phyloP scores from a whole-genome alignment of 169 alveolate genomes.

The Toxoplasma gondii region DNA sequence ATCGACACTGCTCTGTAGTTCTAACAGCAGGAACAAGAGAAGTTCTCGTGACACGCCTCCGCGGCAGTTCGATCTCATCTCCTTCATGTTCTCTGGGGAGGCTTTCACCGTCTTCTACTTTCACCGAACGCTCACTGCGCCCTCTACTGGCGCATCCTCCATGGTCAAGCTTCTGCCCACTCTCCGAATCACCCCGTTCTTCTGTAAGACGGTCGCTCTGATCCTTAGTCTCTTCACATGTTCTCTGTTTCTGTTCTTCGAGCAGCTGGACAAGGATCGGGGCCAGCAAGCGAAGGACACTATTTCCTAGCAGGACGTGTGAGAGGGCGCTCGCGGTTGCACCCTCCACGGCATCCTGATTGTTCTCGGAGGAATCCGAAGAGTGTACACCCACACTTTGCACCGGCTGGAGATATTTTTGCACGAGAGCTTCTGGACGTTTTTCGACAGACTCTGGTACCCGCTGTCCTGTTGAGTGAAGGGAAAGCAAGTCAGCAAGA shows the following conservation, averaged over 20 bases:
- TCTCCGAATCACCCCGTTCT: background rate
- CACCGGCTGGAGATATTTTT: background rate
- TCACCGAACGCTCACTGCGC: slow-evolving; percentile 17
- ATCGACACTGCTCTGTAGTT: background rate
- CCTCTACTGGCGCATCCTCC: slow-evolving; percentile 20
- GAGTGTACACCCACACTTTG: background rate
- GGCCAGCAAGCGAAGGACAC: background rate
- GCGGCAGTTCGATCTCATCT: background rate
- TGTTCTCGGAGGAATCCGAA: background rate
- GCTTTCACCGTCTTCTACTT: background rate
- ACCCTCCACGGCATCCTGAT: background rate
- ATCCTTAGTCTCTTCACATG: too few species aligned
- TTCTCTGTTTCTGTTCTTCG: background rate
- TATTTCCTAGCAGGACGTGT: background rate
- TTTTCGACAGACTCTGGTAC: background rate
- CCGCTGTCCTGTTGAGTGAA: too few species aligned
- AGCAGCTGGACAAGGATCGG: background rate
- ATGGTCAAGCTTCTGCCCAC: background rate
- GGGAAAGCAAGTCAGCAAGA: too few species aligned
- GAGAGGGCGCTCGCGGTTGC: background rate
- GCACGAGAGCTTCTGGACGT: background rate
- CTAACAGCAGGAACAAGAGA: background rate
- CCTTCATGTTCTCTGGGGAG: background rate
- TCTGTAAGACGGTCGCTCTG: background rate
- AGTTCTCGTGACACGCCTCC: background rate